Percentiles rank a stretch among this genome's conserved stretches.
Evolutionary conservation across 805 yeast genomes (phyloP).

Genomic region (Metschnikowia dekortorum): DNA sequence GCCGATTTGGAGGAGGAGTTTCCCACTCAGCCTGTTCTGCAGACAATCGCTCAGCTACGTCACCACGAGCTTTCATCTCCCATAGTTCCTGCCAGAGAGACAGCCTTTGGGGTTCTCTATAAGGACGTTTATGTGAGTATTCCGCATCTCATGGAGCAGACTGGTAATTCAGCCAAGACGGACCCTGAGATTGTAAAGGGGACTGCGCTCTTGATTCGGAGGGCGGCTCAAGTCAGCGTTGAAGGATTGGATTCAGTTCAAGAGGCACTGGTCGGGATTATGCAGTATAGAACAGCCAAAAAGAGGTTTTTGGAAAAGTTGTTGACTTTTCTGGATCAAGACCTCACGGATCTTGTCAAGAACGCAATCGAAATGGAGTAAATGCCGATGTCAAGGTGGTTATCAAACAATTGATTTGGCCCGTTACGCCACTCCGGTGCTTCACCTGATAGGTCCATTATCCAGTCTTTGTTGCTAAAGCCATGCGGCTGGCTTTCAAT

Average conservation of each 20-base stretch:
- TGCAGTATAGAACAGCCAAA: background rate
- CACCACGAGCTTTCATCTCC: conserved; percentile 7
- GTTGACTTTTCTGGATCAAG: background rate
- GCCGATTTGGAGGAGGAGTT: conserved; percentile 9
- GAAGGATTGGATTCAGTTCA: background rate
- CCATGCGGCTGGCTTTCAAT: too few relatives aligned
- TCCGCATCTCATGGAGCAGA: conserved; percentile 10
- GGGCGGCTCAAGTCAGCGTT: background rate
- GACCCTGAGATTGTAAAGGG: conserved; percentile 1
- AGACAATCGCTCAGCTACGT: conserved; percentile 1
- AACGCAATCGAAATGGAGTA: background rate
- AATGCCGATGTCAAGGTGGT: background rate
- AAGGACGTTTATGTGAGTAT: conserved; percentile 11
- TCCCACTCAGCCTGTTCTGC: background rate
- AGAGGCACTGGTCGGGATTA: background rate
- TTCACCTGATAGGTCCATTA: too few relatives aligned
- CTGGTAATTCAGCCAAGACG: background rate
- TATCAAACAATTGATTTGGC: too few relatives aligned
- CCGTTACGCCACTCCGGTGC: too few relatives aligned
- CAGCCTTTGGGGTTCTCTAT: conserved; percentile 15
- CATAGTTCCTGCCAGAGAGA: conserved; percentile 7
- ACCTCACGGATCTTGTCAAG: background rate
- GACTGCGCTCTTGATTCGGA: background rate
- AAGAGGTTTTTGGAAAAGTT: background rate
- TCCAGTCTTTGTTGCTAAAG: too few relatives aligned